Evolutionary conservation across 495 filamentous ascomycete species (phyloP).

Genomic region (Xylaria sp.): DNA sequence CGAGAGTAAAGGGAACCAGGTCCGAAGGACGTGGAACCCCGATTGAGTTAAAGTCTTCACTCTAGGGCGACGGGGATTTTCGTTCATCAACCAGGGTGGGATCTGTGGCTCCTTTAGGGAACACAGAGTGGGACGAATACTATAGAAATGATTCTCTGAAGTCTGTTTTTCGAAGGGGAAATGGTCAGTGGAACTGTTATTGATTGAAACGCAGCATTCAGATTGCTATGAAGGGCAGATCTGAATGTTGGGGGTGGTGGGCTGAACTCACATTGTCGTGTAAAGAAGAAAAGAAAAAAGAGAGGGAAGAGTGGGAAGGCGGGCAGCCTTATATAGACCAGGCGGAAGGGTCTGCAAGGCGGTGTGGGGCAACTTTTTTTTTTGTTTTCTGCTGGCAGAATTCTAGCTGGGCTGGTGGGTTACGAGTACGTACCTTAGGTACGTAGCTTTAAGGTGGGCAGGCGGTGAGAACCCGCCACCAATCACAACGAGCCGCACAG

Average conservation of each 20-base stretch:
- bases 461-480: conserved; percentile 27
- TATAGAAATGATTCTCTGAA: conserved; percentile 93
- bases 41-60: conserved; percentile 54
- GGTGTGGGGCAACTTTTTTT: conserved; percentile 16
- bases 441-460: too few relatives aligned
- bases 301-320: conserved; percentile 20
- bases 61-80: conserved; percentile 66
- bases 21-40: conserved; percentile 31
- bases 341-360: conserved; percentile 12
- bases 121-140: conserved; percentile 81
- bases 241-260: conserved; percentile 47
- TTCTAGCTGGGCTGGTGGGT: conserved; percentile 8
- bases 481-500: background rate
- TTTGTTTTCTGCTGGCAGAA: conserved; percentile 21
- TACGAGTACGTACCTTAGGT: conserved; percentile 22
- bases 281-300: conserved; percentile 44
- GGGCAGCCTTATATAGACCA: conserved; percentile 41
- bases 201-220: conserved; percentile 29
- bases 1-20: conserved; percentile 51
- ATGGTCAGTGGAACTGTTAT: conserved; percentile 12
- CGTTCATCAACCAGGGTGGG: conserved; percentile 68
- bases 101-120: conserved; percentile 74
- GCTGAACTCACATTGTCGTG: conserved; percentile 67
- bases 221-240: conserved; percentile 16
- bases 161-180: conserved; percentile 49